Conservation (phyloP, 768 basidiomycete species). For the Rhodotorula diobovata region DNA sequence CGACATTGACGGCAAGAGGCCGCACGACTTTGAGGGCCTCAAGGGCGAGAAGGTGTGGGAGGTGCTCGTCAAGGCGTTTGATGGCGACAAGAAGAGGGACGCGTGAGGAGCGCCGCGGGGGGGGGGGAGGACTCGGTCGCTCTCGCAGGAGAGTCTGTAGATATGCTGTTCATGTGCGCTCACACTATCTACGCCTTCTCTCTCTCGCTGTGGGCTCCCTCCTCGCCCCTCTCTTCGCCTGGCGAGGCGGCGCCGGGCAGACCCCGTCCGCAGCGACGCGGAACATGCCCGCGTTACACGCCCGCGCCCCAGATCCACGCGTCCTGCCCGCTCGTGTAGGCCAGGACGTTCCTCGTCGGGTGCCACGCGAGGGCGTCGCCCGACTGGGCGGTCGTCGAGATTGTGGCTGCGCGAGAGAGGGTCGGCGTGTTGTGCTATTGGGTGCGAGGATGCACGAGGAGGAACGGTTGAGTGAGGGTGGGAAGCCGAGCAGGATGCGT, state of each 20-base stretch:
- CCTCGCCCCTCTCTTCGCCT: no score
- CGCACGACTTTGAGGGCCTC: neutral
- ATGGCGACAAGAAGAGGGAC: neutral
- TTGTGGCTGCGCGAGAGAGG: neutral
- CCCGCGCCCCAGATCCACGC: conserved; percentile 24
- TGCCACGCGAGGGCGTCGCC: conserved; percentile 36
- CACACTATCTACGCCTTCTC: no score
- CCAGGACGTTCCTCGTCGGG: conserved; percentile 26
- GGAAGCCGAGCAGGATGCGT: no score
- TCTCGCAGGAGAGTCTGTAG: no score
- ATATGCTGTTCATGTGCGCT: no score
- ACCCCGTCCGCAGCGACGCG: no score
- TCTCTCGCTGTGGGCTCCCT: no score
- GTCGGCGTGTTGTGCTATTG: conserved; percentile 31
- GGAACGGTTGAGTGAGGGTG: neutral
- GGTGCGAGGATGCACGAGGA: neutral
- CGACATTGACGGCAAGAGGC: neutral
- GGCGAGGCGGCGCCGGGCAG: no score
- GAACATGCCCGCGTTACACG: neutral
- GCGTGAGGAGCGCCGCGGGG: neutral
- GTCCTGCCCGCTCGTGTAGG: conserved; percentile 30
- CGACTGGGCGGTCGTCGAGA: neutral
- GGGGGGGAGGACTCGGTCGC: neutral
- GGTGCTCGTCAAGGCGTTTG: neutral
- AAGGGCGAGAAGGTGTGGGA: neutral